Base-by-base conservation (phyloP, 805 yeast species). In the Hanseniaspora occidentalis region DNA sequence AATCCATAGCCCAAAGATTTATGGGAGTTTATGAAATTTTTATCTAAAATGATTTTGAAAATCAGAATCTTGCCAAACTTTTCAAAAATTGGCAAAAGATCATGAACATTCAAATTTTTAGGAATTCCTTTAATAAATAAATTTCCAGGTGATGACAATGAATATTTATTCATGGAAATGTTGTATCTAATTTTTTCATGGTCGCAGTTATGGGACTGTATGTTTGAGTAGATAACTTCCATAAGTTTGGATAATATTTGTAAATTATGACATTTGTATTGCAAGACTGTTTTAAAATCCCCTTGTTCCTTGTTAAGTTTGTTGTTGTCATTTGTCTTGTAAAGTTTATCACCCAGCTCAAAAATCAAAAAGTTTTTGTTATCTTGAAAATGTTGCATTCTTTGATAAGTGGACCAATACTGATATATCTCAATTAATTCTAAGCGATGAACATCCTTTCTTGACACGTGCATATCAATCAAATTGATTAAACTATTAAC, bases 1-100 rank as follows among this genome's bases (percentile, higher is more conserved):
- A 82, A 82, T 7, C 89, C 92, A 54, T 69, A 75, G 19, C 77
- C 74, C 7, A 54, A 45, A 1, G 57, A 48, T 47, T 61, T 64
- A 43, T 67, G 65, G 13, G 33, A n/a, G 3, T n/a, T n/a, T n/a
- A n/a, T n/a, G n/a, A n/a, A n/a, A n/a, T n/a, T 18, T n/a, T 29
- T 29, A 14, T 14, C 16, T 40, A 59, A 55, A 6, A 73, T 67
- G 13, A 73, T 58, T 45, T 73, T 73, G 44, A 74, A 62, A 3
- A 71, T 61, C 8, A 62, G 44, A 7, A 70, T 55, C 1, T 63
- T 61, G 16, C 76, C 76, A 48, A 51, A 69, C 10, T 55, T 53
- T 35, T 50, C 48, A 49, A 69, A 68, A 2, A 66, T 48, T 9
- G 61, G 56, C 22, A 50, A 51, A 26, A 70, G 46, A 23, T 65